phyloP scores from a whole-genome alignment of 2,329 filamentous ascomycete genomes.

The Aspergillus fructus region DNA sequence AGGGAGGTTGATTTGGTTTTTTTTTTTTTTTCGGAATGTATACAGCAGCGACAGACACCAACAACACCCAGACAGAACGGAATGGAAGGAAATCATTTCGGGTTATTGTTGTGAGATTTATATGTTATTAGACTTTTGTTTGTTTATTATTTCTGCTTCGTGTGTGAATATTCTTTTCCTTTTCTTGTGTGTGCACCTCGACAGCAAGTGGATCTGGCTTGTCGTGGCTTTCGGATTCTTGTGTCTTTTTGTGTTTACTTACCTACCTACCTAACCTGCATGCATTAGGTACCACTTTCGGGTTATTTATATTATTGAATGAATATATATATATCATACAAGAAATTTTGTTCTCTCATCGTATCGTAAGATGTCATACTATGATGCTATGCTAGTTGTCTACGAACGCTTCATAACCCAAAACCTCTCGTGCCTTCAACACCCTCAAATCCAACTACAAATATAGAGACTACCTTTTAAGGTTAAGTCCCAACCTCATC shows the following conservation, averaged over 20 bases:
- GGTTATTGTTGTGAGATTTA: not conserved
- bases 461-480: too few relatives aligned
- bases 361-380: not conserved
- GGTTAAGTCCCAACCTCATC: conserved; percentile 21
- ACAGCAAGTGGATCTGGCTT: not conserved
- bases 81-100: conserved; percentile 5
- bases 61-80: conserved; percentile 6
- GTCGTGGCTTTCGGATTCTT: not conserved
- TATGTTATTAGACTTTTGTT: not conserved
- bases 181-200: not conserved
- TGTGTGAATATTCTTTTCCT: conserved; percentile 3
- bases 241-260: not conserved
- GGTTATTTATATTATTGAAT: not conserved
- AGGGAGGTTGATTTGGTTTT: not conserved
- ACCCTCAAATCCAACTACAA: not conserved
- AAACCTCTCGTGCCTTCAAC: not conserved
- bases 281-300: not conserved
- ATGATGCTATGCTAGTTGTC: not conserved
- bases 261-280: not conserved
- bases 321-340: not conserved
- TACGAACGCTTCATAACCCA: not conserved
- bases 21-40: not conserved
- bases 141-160: not conserved
- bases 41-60: conserved; percentile 4
- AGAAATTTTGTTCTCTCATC: not conserved